Evolutionary conservation across 2,329 filamentous ascomycete species (phyloP).

Genomic region (Knoxdaviesia proteae): DNA sequence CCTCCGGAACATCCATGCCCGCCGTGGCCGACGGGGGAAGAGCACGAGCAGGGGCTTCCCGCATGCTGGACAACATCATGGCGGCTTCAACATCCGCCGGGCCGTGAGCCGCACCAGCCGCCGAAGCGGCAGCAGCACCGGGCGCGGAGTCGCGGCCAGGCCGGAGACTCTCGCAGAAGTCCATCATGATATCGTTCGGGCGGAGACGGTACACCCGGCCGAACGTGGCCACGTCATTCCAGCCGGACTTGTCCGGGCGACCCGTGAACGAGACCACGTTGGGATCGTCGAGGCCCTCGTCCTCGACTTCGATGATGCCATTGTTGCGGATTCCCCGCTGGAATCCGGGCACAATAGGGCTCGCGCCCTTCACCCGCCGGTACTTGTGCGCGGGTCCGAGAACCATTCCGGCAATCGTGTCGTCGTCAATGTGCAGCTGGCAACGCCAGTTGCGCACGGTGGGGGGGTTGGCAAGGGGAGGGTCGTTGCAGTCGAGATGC

Average conservation of each 20-base stretch:
- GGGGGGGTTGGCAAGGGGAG: constrained; percentile 62
- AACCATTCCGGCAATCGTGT: constrained; percentile 38
- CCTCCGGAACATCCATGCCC: no score
- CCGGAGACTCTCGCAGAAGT: constrained; percentile 41
- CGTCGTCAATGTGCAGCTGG: constrained; percentile 65
- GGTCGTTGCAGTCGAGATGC: constrained; percentile 84
- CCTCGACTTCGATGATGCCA: constrained; percentile 50
- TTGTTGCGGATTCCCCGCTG: constrained; percentile 49
- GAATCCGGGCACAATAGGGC: constrained; percentile 29
- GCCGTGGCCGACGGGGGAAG: no score
- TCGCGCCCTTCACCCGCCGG: constrained; percentile 35
- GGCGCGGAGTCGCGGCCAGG: no score
- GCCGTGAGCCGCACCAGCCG: no score
- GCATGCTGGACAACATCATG: no score
- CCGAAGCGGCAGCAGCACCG: no score
- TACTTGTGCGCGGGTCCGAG: constrained; percentile 40
- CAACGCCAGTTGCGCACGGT: constrained; percentile 67
- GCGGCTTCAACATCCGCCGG: no score
- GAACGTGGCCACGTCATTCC: constrained; percentile 37
- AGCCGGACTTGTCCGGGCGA: constrained; percentile 23
- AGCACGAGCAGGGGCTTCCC: no score
- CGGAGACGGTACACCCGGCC: constrained; percentile 45
- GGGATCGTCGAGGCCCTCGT: constrained; percentile 31
- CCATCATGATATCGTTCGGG: constrained; percentile 42
- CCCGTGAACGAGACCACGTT: no score